These are phyloP conservation scores for Hypoxylon sp. DNA, from an alignment of 2,329 filamentous ascomycete genomes.

Conservation along the genomic window DNA sequence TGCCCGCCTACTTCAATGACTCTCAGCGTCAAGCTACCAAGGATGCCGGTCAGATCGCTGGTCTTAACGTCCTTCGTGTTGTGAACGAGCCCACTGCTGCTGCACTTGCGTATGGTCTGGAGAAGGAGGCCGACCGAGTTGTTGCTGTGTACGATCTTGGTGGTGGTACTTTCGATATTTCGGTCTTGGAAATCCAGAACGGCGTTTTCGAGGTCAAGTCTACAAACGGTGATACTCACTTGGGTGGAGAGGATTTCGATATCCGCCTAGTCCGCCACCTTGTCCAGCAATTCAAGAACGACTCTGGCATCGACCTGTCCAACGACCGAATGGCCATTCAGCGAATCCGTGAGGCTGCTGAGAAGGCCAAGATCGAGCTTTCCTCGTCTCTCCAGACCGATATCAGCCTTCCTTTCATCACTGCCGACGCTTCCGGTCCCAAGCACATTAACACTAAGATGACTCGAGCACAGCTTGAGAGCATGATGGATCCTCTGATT, in stretches of 20 bases:
- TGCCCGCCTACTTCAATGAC: constrained; percentile 99
- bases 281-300: constrained; percentile 96
- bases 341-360: constrained; percentile 97
- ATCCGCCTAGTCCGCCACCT: constrained; percentile 94
- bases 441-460: constrained; percentile 99
- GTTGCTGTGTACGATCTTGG: constrained; percentile 98
- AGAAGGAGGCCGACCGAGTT: constrained; percentile 91
- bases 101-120: constrained; percentile 93
- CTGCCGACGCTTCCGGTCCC: constrained; percentile 92
- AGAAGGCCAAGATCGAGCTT: constrained; percentile 99
- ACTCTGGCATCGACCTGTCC: constrained; percentile 90
- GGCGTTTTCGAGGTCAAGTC: constrained; percentile 99
- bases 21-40: constrained; percentile 98
- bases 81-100: constrained; percentile 98
- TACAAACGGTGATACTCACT: constrained; percentile 98
- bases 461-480: constrained; percentile 91
- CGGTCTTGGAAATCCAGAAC: constrained; percentile 95
- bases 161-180: constrained; percentile 99
- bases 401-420: constrained; percentile 99
- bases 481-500: constrained; percentile 92
- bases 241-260: constrained; percentile 98
- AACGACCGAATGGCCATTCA: constrained; percentile 98
- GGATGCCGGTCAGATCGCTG: constrained; percentile 96
- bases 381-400: constrained; percentile 96
- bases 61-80: constrained; percentile 96